Percentiles rank a stretch among this genome's conserved stretches.
phyloP scores from a whole-genome alignment of 345 rosid genomes.

The Moricandia arvensis region DNA sequence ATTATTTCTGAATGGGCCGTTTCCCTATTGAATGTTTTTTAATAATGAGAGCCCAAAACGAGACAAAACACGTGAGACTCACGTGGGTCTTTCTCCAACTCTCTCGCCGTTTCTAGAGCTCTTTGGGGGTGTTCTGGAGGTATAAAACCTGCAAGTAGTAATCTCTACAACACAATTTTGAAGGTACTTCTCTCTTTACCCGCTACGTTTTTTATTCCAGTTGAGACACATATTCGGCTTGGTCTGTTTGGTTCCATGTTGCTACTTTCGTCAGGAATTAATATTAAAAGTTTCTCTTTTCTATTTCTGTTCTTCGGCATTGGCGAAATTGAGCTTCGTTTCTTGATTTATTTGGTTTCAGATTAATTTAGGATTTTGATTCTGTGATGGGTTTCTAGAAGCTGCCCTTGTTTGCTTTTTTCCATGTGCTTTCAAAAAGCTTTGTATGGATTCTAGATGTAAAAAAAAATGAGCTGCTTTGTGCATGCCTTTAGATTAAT shows the following conservation, averaged over 20 bases:
- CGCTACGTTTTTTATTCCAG: not conserved
- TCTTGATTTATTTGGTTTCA: not conserved
- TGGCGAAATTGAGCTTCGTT: not conserved
- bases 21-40: not conserved
- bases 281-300: too few relatives aligned
- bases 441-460: not conserved
- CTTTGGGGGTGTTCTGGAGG: not conserved
- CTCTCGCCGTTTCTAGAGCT: constrained; percentile 29
- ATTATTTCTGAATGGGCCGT: not conserved
- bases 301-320: not conserved
- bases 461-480: not conserved
- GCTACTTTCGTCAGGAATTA: too few relatives aligned
- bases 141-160: not conserved
- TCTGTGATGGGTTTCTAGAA: not conserved
- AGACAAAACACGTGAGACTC: constrained; percentile 16
- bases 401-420: not conserved
- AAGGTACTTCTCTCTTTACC: not conserved
- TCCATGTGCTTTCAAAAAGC: not conserved
- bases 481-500: not conserved
- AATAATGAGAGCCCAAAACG: not conserved
- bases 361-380: not conserved
- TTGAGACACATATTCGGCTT: too few relatives aligned
- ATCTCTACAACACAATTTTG: not conserved
- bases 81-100: constrained; percentile 13
- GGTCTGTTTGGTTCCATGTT: too few relatives aligned